phyloP scores from a whole-genome alignment of 108 stramenopile species.

The Thalassiosira profunda region DNA sequence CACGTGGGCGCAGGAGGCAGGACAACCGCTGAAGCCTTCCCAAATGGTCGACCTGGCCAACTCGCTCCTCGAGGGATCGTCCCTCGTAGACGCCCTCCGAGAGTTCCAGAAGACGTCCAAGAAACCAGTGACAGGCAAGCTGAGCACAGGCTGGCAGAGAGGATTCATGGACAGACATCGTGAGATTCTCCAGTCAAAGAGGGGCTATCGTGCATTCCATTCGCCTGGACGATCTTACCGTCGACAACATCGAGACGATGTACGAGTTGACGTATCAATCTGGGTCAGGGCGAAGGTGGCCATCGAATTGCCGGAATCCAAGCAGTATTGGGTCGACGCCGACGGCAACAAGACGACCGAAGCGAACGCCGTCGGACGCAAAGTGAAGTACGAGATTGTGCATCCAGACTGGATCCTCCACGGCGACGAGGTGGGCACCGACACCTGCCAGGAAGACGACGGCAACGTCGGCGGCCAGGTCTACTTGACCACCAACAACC shows the following conservation, averaged over 20 bases:
- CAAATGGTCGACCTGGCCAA: too few species aligned
- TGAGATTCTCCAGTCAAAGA: background rate
- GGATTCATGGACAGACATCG: background rate
- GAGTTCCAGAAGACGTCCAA: too few species aligned
- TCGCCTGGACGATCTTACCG: slow-evolving; percentile 20
- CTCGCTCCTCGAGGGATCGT: too few species aligned
- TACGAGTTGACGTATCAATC: slow-evolving; percentile 17
- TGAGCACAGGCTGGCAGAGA: background rate
- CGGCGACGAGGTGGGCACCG: slow-evolving; percentile 2
- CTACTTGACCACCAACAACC: too few species aligned
- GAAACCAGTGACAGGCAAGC: too few species aligned
- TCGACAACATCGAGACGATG: slow-evolving; percentile 8
- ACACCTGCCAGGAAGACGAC: background rate
- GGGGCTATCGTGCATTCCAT: background rate
- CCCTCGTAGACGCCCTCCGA: too few species aligned
- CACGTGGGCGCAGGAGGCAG: too few species aligned
- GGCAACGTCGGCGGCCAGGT: background rate
- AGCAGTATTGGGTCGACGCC: too few species aligned
- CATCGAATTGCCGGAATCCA: too few species aligned
- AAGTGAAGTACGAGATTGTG: background rate
- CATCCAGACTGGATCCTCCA: slow-evolving; percentile 1
- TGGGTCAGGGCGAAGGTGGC: background rate
- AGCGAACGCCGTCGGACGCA: background rate
- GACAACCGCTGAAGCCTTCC: too few species aligned
- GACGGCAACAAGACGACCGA: background rate